These are phyloP conservation scores for Murraya paniculata DNA, from an alignment of 345 rosid genomes.

Conservation along the genomic window DNA sequence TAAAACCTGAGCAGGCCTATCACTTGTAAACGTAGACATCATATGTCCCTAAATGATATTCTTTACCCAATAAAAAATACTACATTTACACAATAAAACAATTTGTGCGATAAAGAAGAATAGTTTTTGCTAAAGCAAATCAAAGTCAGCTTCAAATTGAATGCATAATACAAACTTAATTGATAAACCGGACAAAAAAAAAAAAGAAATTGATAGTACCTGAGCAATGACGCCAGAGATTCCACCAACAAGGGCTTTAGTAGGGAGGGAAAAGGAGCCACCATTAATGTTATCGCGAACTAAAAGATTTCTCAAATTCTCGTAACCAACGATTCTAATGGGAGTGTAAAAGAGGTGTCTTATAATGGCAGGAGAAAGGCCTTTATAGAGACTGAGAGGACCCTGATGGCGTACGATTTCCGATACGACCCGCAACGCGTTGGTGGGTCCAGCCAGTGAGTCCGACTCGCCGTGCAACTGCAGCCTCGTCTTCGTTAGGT, in stretches of 20 bases:
- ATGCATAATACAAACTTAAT: no score
- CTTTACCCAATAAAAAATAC: no score
- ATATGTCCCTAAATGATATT: no score
- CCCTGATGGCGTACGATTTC: slow-evolving; percentile 58
- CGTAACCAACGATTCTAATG: slow-evolving; percentile 79
- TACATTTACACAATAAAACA: no score
- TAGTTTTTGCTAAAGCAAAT: no score
- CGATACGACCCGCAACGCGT: slow-evolving; percentile 48
- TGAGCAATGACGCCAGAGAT: slow-evolving; percentile 81
- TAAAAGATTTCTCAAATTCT: slow-evolving; percentile 52
- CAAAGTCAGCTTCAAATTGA: no score
- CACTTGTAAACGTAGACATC: no score
- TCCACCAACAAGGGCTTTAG: slow-evolving; percentile 70
- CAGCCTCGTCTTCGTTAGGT: slow-evolving; percentile 78
- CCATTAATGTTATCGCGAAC: slow-evolving; percentile 17
- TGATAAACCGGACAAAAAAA: no score
- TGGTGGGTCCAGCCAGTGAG: slow-evolving; percentile 31
- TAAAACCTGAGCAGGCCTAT: neutral
- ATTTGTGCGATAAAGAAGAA: no score
- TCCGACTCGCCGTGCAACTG: slow-evolving; percentile 65
- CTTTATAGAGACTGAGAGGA: slow-evolving; percentile 52
- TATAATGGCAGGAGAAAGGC: slow-evolving; percentile 72
- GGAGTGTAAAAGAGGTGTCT: slow-evolving; percentile 83
- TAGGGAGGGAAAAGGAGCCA: slow-evolving; percentile 52
- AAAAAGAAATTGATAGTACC: slow-evolving; percentile 33